A percentile compares a stretch with the other conserved stretches of the same genome.
Evolutionary conservation across 2,329 filamentous ascomycete species (phyloP).

Genomic region (Clathrospora elynae): DNA sequence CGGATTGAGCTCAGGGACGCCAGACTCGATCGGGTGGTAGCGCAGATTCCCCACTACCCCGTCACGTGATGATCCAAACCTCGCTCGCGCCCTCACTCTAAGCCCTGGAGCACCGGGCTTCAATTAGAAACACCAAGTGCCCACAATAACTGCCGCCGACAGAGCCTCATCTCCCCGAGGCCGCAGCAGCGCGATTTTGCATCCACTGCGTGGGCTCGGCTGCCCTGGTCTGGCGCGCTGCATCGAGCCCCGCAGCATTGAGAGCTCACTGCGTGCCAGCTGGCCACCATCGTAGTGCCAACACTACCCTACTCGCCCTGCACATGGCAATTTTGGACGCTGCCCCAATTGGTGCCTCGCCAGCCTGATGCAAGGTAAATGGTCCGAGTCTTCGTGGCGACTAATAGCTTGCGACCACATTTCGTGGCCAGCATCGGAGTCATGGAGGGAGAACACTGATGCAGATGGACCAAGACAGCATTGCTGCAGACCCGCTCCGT

Average conservation of each 20-base stretch:
- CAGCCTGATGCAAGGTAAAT: conserved; percentile 45
- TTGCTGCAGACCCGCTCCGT: conserved; percentile 45
- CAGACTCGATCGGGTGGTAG: conserved; percentile 18
- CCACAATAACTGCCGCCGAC: conserved; percentile 13
- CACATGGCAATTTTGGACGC: conserved; percentile 41
- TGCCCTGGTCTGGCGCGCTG: conserved; percentile 28
- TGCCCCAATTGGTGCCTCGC: conserved; percentile 37
- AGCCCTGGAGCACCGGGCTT: conserved; percentile 20
- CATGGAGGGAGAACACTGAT: conserved; percentile 40
- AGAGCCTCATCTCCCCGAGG: conserved; percentile 34
- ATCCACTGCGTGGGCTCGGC: conserved; percentile 31
- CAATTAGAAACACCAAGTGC: conserved; percentile 10
- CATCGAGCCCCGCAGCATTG: conserved; percentile 40
- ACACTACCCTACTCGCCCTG: conserved; percentile 40
- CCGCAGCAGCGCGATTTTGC: conserved; percentile 21
- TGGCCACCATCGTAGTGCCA: conserved; percentile 42
- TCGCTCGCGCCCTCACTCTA: conserved; percentile 15
- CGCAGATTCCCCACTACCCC: conserved; percentile 11
- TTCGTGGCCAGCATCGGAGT: conserved; percentile 36
- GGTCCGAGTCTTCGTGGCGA: conserved; percentile 42
- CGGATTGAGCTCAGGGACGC: conserved; percentile 21
- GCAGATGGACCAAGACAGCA: conserved; percentile 38
- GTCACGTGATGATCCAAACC: conserved; percentile 13
- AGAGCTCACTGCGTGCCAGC: conserved; percentile 36
- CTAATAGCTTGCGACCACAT: conserved; percentile 48